phyloP scores from a whole-genome alignment of 495 filamentous ascomycete genomes.

The Cercophora newfieldiana region DNA sequence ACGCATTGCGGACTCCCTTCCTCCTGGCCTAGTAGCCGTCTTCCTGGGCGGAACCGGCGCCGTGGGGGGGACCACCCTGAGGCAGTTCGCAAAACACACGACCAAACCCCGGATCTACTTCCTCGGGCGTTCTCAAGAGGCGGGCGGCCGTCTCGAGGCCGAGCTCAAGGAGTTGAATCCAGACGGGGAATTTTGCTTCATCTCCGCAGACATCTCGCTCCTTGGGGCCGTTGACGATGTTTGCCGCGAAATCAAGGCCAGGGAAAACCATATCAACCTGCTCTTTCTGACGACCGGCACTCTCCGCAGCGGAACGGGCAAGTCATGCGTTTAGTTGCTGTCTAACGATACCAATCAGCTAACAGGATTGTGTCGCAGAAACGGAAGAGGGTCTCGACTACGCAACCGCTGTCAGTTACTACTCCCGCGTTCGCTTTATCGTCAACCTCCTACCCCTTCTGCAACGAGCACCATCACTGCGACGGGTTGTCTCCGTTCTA shows the following conservation, averaged over 20 bases:
- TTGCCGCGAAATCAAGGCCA: conserved; percentile 55
- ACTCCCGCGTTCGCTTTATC: conserved; percentile 64
- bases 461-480: conserved; percentile 42
- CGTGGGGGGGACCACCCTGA: conserved; percentile 61
- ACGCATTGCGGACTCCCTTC: conserved; percentile 39
- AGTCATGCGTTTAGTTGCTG: background rate
- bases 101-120: conserved; percentile 43
- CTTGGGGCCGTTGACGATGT: conserved; percentile 60
- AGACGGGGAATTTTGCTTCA: conserved; percentile 53
- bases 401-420: conserved; percentile 56
- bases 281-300: conserved; percentile 58
- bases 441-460: conserved; percentile 64
- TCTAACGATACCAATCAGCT: background rate
- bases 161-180: conserved; percentile 52
- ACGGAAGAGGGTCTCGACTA: conserved; percentile 60
- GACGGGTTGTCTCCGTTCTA: conserved; percentile 62
- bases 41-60: conserved; percentile 68
- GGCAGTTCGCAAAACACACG: conserved; percentile 54
- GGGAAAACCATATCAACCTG: conserved; percentile 59
- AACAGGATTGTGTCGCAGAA: conserved; percentile 35
- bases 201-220: conserved; percentile 57
- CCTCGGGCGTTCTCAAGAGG: conserved; percentile 45
- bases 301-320: conserved; percentile 32
- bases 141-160: conserved; percentile 45
- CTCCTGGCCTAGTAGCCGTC: conserved; percentile 50